Percentiles rank a stretch among this genome's conserved stretches.
These are phyloP conservation scores for Pseudocercospora pini-densiflorae DNA, from an alignment of 2,329 filamentous ascomycete genomes.

Conservation along the genomic window DNA sequence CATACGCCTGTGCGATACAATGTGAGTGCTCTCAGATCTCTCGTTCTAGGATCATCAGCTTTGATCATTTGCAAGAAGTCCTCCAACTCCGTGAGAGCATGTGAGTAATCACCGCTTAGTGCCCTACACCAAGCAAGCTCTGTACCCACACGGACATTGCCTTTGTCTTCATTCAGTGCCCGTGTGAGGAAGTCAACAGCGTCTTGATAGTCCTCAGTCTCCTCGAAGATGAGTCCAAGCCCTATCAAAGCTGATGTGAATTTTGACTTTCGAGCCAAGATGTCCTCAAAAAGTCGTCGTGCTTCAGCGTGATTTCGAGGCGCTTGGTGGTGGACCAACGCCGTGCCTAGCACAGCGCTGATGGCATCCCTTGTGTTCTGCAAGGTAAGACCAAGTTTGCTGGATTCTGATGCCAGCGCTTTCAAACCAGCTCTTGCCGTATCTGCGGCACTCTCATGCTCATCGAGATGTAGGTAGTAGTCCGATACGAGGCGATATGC, in stretches of 20 bases:
- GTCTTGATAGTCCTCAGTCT: constrained; percentile 84
- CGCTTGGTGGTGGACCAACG: constrained; percentile 86
- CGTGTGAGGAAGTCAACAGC: constrained; percentile 80
- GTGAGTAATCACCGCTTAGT: constrained; percentile 73
- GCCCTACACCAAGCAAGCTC: constrained; percentile 94
- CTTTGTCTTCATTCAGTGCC: constrained; percentile 72
- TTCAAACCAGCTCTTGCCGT: constrained; percentile 75
- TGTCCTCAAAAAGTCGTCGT: constrained; percentile 79
- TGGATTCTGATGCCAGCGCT: constrained; percentile 63
- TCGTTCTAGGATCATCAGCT: constrained; percentile 61
- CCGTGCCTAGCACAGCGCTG: constrained; percentile 79
- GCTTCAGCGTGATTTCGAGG: constrained; percentile 90
- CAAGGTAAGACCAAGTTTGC: constrained; percentile 71
- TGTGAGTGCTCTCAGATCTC: constrained; percentile 80
- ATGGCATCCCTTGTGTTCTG: constrained; percentile 74
- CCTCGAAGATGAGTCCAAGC: constrained; percentile 87
- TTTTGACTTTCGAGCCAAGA: constrained; percentile 74
- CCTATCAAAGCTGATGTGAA: constrained; percentile 86
- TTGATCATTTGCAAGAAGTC: constrained; percentile 69
- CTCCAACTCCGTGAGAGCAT: constrained; percentile 72
- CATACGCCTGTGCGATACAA: constrained; percentile 87
- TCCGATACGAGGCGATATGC: constrained; percentile 82
- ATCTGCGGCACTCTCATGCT: constrained; percentile 81
- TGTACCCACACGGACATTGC: constrained; percentile 77
- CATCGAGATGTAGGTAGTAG: constrained; percentile 83